These are phyloP conservation scores for Phialocephala subalpina DNA, from an alignment of 2,329 filamentous ascomycete species.

Conservation along the genomic window DNA sequence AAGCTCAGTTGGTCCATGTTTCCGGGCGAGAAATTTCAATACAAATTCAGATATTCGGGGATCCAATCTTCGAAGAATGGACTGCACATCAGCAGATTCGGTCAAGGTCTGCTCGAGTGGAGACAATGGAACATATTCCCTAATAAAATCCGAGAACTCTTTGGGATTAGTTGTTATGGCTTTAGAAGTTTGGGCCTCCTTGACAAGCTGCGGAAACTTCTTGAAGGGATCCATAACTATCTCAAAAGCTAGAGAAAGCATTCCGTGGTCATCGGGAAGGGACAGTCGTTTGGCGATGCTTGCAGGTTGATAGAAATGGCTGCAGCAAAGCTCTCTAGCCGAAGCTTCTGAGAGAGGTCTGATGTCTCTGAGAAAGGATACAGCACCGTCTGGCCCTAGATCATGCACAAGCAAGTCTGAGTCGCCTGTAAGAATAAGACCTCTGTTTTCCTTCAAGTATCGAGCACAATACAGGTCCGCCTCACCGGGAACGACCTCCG, in stretches of 20 bases:
- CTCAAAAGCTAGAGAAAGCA: slow-evolving; percentile 49
- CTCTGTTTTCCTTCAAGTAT: slow-evolving; percentile 61
- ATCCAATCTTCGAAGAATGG: slow-evolving; percentile 47
- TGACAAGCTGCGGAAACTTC: slow-evolving; percentile 38
- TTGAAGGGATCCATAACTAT: slow-evolving; percentile 37
- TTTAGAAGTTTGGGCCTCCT: slow-evolving; percentile 32
- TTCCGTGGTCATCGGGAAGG: slow-evolving; percentile 46
- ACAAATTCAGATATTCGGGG: slow-evolving; percentile 59
- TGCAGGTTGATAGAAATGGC: slow-evolving; percentile 49
- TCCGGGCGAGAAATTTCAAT: slow-evolving; percentile 48
- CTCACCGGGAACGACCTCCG: slow-evolving; percentile 78
- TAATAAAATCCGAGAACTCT: slow-evolving; percentile 36
- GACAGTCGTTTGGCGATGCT: slow-evolving; percentile 54
- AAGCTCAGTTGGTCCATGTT: slow-evolving; percentile 35
- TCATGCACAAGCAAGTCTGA: slow-evolving; percentile 85
- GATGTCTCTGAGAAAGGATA: slow-evolving; percentile 75
- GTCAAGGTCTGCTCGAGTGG: background rate
- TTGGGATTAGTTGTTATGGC: slow-evolving; percentile 28
- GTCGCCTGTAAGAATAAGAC: slow-evolving; percentile 79
- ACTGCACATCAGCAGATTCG: background rate
- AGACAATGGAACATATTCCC: slow-evolving; percentile 33
- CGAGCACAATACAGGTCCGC: slow-evolving; percentile 83
- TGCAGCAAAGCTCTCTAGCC: slow-evolving; percentile 34
- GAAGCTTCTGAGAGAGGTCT: slow-evolving; percentile 26
- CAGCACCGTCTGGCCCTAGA: slow-evolving; percentile 65